Evolutionary conservation across 2,329 filamentous ascomycete genomes (phyloP), one percentile per base, ranked within the genome.

Genomic region (Cordyceps fumosorosea): DNA sequence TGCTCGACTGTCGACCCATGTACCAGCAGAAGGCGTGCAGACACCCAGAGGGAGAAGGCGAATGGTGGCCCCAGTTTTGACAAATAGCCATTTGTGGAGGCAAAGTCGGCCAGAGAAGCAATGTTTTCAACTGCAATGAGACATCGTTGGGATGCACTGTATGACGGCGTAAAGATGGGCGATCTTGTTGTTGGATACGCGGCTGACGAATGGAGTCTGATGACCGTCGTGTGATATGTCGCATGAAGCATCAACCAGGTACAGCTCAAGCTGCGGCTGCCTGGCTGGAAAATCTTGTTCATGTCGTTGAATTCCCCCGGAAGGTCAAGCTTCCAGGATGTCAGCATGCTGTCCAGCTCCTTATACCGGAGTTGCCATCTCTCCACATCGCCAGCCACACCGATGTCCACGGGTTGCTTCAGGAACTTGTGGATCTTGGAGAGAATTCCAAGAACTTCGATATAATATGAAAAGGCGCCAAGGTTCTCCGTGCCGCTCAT

Each of bases 191-290:
- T 96, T 3, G 93, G 93, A 73, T 96, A 97, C 2, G 92, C 93
- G 6, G 93, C 91, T 1, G 91, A 96, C 0, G 92, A 96, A 76
- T 96, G 92, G 26, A 96, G 81, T 42, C 93, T 87, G 67, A 97
- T 96, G 10, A 96, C 87, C 52, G 92, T 89, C 0, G 91, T 96
- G 73, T 96, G 90, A 70, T 93, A 96, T 0, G 91, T 92, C 5
- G 90, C 89, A 71, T 96, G 93, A 34, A 96, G 80, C 88, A 96
- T 96, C 56, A 96, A 86, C 89, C 92, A 92, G 58, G 88, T 89
- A 71, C 89, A 91, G 70, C 90, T 91, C 54, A 92, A 78, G 48
- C 82, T 82, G 72, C 90, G 91, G 68, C 83, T 83, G 6, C 84
- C 85, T 0, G 85, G 83, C 65, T 87, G 86, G 70, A 93, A 91